Percentiles rank a stretch among this genome's conserved stretches.
Evolutionary conservation across 495 filamentous ascomycete genomes (phyloP).

Genomic region (Aspergillus saccharolyticus): DNA sequence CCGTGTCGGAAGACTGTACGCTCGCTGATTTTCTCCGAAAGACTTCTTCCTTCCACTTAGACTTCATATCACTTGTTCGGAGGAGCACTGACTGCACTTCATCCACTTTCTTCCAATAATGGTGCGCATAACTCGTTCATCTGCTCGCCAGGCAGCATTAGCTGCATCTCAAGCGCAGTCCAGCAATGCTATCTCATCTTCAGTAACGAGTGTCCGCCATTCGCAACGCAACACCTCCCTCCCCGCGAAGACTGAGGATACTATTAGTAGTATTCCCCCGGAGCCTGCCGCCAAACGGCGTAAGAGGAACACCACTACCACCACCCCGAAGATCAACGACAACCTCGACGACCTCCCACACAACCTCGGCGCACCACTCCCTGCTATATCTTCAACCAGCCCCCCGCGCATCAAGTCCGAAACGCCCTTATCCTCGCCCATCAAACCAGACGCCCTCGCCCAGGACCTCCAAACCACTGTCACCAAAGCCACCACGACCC

Average conservation of each 20-base stretch:
- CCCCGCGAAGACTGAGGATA: not conserved
- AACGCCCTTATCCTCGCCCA: not conserved
- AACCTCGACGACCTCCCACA: constrained; percentile 40
- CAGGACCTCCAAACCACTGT: constrained; percentile 17
- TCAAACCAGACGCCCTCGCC: constrained; percentile 9
- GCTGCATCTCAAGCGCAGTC: not conserved
- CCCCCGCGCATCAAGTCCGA: constrained; percentile 8
- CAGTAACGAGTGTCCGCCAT: not conserved
- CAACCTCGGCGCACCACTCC: constrained; percentile 29
- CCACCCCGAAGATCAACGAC: constrained; percentile 9
- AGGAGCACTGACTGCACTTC: too few species aligned
- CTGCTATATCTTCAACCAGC: not conserved
- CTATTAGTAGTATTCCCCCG: too few species aligned
- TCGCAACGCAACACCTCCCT: too few species aligned
- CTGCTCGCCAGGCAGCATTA: not conserved
- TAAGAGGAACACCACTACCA: not conserved
- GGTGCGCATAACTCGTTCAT: not conserved
- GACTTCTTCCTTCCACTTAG: not conserved
- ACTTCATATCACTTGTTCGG: too few species aligned
- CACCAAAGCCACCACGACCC: constrained; percentile 17
- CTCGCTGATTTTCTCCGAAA: not conserved
- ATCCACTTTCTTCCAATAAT: not conserved
- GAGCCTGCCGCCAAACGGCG: not conserved
- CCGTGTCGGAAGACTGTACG: not conserved
- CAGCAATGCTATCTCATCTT: not conserved